Conservation (phyloP, 2,329 filamentous ascomycete genomes). For the Fusarium stilboides region DNA sequence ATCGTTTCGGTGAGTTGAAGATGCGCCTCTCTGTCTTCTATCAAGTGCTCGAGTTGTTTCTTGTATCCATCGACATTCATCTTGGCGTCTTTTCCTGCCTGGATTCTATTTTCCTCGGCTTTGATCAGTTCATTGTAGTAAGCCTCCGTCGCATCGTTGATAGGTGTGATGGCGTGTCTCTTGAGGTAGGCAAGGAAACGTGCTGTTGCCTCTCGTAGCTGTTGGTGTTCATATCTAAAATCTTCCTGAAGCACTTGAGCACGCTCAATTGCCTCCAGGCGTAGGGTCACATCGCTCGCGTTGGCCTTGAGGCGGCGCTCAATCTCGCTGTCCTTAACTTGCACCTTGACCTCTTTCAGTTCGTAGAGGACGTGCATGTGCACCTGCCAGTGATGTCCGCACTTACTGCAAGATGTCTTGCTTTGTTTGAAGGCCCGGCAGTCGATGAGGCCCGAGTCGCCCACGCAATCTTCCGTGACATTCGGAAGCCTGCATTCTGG, state of each 20-base stretch:
- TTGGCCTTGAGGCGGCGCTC: conserved; percentile 7
- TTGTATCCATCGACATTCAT: conserved; percentile 8
- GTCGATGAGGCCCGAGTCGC: not conserved
- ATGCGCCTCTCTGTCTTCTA: conserved; percentile 20
- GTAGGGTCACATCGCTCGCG: conserved; percentile 7
- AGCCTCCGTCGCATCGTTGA: conserved; percentile 22
- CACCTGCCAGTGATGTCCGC: conserved; percentile 23
- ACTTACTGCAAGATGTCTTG: not conserved
- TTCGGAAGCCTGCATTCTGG: conserved; percentile 14
- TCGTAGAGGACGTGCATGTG: conserved; percentile 36
- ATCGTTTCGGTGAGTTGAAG: conserved; percentile 32
- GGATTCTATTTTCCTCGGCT: conserved; percentile 9
- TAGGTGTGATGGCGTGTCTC: conserved; percentile 2
- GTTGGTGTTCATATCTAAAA: conserved; percentile 9
- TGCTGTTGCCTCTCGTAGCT: conserved; percentile 13
- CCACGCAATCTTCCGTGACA: conserved; percentile 12
- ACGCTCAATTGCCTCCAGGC: conserved; percentile 7
- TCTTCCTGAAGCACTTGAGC: not conserved
- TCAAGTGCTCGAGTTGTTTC: conserved; percentile 16
- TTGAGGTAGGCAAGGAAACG: conserved; percentile 26
- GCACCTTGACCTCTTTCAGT: conserved; percentile 1
- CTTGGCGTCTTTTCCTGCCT: not conserved
- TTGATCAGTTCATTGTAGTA: conserved; percentile 29
- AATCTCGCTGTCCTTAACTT: conserved; percentile 20
- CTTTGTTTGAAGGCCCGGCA: conserved; percentile 12